Conservation (phyloP, 768 basidiomycete species). For the Phylloporus rhodoxanthus region DNA sequence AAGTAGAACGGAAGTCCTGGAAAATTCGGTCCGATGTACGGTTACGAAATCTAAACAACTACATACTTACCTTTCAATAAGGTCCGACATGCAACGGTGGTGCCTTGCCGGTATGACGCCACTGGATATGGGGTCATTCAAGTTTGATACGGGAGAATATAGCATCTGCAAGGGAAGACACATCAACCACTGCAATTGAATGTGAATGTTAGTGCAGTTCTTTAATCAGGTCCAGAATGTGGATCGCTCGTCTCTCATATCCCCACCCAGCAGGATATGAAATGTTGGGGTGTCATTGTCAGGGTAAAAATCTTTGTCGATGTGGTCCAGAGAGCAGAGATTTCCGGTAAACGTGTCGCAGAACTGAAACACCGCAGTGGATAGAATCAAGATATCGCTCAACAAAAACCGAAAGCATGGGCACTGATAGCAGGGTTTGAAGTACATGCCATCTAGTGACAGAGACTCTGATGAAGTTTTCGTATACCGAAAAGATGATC, state of each 20-base stretch:
- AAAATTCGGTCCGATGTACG: no score
- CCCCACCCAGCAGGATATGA: neutral
- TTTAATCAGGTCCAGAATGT: no score
- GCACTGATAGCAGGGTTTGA: neutral
- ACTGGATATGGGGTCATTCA: no score
- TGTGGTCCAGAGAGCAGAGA: conserved; percentile 4
- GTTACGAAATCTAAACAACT: neutral
- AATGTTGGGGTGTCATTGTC: neutral
- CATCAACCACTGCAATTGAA: no score
- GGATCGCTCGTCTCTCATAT: neutral
- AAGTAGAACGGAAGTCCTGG: no score
- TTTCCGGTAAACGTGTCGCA: conserved; percentile 1
- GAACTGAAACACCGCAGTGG: conserved; percentile 19
- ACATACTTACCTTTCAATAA: no score
- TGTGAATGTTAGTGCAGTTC: no score
- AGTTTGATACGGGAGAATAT: no score
- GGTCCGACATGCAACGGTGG: no score
- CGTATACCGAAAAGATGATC: conserved; percentile 89
- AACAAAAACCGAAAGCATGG: conserved; percentile 1
- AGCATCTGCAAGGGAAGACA: no score
- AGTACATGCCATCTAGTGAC: no score
- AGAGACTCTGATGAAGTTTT: conserved; percentile 66
- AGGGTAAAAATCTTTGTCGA: conserved; percentile 11
- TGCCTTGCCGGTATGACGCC: no score
- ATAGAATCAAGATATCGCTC: conserved; percentile 15